phyloP scores from a whole-genome alignment of 2,329 filamentous ascomycete genomes.

The Penicillium sp. region DNA sequence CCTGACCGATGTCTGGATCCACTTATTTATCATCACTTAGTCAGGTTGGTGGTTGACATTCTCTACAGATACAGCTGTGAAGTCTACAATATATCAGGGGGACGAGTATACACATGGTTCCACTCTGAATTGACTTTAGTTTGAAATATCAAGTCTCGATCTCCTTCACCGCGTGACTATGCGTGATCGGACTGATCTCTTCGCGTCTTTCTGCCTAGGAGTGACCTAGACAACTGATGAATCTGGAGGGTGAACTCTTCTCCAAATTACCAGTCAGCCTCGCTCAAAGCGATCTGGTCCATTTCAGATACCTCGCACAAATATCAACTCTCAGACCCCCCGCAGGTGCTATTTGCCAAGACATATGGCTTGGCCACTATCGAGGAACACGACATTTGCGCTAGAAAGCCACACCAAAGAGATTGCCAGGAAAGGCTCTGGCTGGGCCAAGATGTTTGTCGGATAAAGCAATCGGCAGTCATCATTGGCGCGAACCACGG shows the following conservation, averaged over 20 bases:
- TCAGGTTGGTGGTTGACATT: not conserved
- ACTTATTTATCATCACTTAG: not conserved
- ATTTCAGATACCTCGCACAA: slow-evolving; percentile 1
- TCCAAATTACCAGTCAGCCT: not conserved
- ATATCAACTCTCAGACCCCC: not conserved
- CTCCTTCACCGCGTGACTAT: not conserved
- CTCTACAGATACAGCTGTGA: not conserved
- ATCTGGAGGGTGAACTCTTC: not conserved
- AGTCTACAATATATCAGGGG: too few relatives aligned
- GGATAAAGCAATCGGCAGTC: not conserved
- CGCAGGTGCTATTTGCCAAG: slow-evolving; percentile 2
- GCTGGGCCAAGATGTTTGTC: not conserved
- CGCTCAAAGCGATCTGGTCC: not conserved
- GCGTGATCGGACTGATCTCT: not conserved
- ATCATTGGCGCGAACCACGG: not conserved
- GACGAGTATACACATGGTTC: too few relatives aligned
- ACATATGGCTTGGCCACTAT: not conserved
- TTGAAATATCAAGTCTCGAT: not conserved
- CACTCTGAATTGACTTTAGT: too few relatives aligned
- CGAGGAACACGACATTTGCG: not conserved
- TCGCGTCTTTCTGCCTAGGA: not conserved
- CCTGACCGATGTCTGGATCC: slow-evolving; percentile 1
- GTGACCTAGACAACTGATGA: not conserved
- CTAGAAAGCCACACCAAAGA: not conserved
- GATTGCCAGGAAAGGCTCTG: not conserved